Percentiles rank a stretch among this genome's conserved stretches.
Evolutionary conservation across 352 stramenopile genomes (phyloP).

Genomic region (Pythium myriotylum): DNA sequence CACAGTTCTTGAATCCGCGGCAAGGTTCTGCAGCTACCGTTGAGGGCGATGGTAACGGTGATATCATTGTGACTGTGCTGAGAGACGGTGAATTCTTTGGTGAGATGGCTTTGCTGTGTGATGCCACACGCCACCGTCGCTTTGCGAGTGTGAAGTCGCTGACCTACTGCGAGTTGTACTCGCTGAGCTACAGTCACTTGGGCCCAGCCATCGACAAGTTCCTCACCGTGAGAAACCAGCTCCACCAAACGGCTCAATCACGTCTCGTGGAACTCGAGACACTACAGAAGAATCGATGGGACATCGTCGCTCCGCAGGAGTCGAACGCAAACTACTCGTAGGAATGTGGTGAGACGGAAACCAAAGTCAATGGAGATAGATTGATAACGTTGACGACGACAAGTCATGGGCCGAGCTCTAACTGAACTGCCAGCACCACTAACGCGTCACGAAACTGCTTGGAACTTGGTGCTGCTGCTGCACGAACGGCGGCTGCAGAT

Average conservation of each 20-base stretch:
- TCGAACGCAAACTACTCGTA: not conserved
- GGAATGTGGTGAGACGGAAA: not conserved
- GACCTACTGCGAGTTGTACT: slow-evolving; percentile 23
- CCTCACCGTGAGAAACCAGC: slow-evolving; percentile 5
- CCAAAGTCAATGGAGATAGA: no score
- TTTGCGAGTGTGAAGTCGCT: slow-evolving; percentile 6
- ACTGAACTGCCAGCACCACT: not conserved
- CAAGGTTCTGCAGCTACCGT: not conserved
- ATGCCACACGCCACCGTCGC: slow-evolving; percentile 4
- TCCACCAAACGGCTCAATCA: not conserved
- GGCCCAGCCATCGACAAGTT: slow-evolving; percentile 13
- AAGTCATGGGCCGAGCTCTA: not conserved
- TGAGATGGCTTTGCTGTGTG: slow-evolving; percentile 34
- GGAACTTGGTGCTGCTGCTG: slow-evolving; percentile 16
- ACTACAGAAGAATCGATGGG: slow-evolving; percentile 1
- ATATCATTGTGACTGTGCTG: slow-evolving; percentile 4
- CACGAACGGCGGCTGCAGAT: slow-evolving; percentile 17
- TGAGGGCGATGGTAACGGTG: not conserved
- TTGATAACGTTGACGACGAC: no score
- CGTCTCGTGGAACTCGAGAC: slow-evolving; percentile 3
- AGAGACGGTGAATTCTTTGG: slow-evolving; percentile 64
- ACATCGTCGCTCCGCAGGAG: not conserved
- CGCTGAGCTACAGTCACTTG: slow-evolving; percentile 19
- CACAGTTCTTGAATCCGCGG: slow-evolving; percentile 4
- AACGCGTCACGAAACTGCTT: not conserved